Percentiles rank a stretch among this genome's conserved stretches.
These are phyloP conservation scores for Rubroboletus pulcherrimus DNA, from an alignment of 768 basidiomycete species.

Conservation along the genomic window DNA sequence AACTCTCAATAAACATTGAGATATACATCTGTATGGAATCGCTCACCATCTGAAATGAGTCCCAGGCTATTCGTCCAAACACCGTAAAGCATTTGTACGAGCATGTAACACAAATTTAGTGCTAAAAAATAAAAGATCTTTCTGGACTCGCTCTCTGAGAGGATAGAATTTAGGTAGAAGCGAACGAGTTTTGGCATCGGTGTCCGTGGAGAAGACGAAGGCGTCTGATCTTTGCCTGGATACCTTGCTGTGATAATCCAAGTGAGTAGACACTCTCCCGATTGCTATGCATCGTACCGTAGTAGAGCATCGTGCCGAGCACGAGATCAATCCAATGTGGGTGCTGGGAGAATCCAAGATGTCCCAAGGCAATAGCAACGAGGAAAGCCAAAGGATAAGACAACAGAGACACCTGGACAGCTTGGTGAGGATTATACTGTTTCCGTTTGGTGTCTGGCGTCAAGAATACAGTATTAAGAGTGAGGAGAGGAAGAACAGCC, in stretches of 20 bases:
- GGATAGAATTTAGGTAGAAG: conserved; percentile 83
- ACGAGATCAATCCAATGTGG: conserved; percentile 57
- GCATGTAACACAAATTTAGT: conserved; percentile 94
- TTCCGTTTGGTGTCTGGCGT: conserved; percentile 48
- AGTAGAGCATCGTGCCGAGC: conserved; percentile 56
- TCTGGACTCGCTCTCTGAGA: conserved; percentile 87
- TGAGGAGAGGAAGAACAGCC: conserved; percentile 56
- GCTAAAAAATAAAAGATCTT: conserved; percentile 97
- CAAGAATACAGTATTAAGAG: conserved; percentile 59
- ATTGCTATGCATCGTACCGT: conserved; percentile 43
- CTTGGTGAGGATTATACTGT: conserved; percentile 45
- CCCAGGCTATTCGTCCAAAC: conserved; percentile 97
- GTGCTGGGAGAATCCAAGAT: conserved; percentile 58
- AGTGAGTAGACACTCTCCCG: conserved; percentile 6
- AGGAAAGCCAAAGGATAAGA: conserved; percentile 54
- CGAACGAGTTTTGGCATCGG: conserved; percentile 53
- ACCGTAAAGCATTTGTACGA: conserved; percentile 94
- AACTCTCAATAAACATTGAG: conserved; percentile 3
- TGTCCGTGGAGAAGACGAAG: conserved; percentile 44
- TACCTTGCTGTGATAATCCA: conserved; percentile 43
- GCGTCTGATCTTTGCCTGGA: conserved; percentile 42
- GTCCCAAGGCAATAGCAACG: conserved; percentile 52
- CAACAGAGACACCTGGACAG: conserved; percentile 52
- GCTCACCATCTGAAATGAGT: conserved; percentile 90
- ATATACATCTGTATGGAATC: not conserved